Evolutionary conservation across 192 early-diverging fungal genomes (phyloP).

Genomic region (Rhizophagus sp.): DNA sequence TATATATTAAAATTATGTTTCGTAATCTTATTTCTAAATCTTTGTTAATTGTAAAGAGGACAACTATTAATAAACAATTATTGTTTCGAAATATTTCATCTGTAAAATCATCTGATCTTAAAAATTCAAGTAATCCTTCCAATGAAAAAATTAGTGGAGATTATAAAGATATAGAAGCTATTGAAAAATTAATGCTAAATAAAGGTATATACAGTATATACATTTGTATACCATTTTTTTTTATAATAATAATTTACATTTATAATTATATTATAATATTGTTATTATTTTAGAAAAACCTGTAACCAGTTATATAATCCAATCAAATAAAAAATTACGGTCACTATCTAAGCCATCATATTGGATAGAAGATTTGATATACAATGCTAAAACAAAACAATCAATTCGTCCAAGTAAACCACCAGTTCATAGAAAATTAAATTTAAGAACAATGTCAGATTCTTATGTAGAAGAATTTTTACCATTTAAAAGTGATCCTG

Average conservation of each 20-base stretch:
- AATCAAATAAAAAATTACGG: background rate
- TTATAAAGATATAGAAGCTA: background rate
- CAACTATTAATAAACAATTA: too few relatives aligned
- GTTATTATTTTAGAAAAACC: background rate
- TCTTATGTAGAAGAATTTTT: constrained; percentile 78
- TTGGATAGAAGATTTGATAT: constrained; percentile 5
- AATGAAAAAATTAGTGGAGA: too few relatives aligned
- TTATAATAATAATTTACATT: too few relatives aligned
- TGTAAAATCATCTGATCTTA: too few relatives aligned
- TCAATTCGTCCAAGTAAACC: background rate
- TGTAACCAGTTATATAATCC: background rate
- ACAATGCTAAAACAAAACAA: background rate
- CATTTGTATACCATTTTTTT: too few relatives aligned
- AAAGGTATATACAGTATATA: background rate
- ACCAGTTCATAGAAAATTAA: constrained; percentile 34
- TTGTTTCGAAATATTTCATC: too few relatives aligned
- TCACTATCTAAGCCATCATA: background rate
- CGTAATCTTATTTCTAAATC: too few relatives aligned
- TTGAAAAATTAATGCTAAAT: background rate
- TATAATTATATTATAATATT: too few relatives aligned
- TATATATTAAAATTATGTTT: too few relatives aligned
- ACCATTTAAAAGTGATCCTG: constrained; percentile 73
- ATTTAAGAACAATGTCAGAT: constrained; percentile 64
- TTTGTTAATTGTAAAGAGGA: too few relatives aligned
- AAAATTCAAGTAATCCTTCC: too few relatives aligned